Base-by-base conservation (phyloP, 2,329 filamentous ascomycete species). In the Chaetomiaceae sp. region DNA sequence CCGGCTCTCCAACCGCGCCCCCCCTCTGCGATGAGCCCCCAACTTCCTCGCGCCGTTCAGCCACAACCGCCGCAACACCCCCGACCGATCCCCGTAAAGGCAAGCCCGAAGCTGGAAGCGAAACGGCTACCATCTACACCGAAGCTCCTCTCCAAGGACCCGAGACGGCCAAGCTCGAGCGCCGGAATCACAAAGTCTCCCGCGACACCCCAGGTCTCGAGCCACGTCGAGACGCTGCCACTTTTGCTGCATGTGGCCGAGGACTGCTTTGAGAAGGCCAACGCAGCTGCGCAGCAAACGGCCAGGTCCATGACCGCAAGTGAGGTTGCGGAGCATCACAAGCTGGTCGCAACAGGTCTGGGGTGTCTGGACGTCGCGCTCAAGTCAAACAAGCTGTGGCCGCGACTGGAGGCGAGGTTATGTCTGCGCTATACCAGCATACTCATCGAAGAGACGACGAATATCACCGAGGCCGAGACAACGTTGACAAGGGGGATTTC, bases 381-480 rank as follows among this genome's bases (percentile, higher is more conserved):
- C 53, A 82, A 81, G 54, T 82, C 78, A 44, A 74, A 73, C 38
- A 76, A 77, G 51, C 68, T 87, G 16, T 69, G 77, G 17, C 84
- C 87, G 3, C 77, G 84, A 14, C 72, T 82, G 40, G 87, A 91
- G 65, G 87, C 85, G 9, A 79, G 78, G 49, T 70, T 89, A 46
- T 78, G 85, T 23, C 67, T 91, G 37, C 77, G 85, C 60, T 89
- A 90, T 66, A 86, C 86, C 2, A 81, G 78, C 30, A 70, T 91
- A 6, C 67, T 92, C 20, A 77, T 82, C 33, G 83, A 89, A 56
- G 87, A 92, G 68, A 91, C 87, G 2, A 84, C 87, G 30, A 90
- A 90, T 56, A 71, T 82, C 10, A 82, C 82, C 70, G 82, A 88
- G 59, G 84, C 85, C 1, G 87, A 91, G 66, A 85, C 82, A 12